Percentiles rank a stretch among this genome's conserved stretches.
Conservation (phyloP, 352 stramenopile species). For the Elongisporangium undulatum region DNA sequence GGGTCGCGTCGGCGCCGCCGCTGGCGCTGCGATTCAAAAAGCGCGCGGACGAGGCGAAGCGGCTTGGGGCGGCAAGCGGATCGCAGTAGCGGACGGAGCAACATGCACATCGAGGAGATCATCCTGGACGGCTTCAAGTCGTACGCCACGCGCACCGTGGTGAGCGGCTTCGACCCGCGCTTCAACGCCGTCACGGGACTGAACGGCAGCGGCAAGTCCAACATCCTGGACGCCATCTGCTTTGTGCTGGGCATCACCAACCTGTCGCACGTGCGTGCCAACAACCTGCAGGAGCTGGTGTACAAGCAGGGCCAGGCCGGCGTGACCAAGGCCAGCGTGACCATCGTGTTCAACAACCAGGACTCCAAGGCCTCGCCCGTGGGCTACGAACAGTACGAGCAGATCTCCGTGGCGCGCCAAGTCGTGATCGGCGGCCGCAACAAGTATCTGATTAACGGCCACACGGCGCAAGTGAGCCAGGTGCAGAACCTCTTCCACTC, state of each 20-base stretch:
- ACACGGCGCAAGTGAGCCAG: conserved; percentile 95
- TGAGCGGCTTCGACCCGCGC: conserved; percentile 97
- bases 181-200: conserved; percentile 99
- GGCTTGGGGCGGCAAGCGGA: background rate
- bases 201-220: conserved; percentile 99
- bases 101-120: conserved; percentile 99
- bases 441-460: conserved; percentile 99
- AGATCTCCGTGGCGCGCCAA: conserved; percentile 98
- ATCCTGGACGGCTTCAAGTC: conserved; percentile 99
- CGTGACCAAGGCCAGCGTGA: conserved; percentile 98
- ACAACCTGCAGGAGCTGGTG: conserved; percentile 98
- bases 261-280: conserved; percentile 96
- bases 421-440: conserved; percentile 98
- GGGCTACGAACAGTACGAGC: conserved; percentile 97
- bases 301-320: conserved; percentile 99
- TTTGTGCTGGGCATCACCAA: conserved; percentile 99
- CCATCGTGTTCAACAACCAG: conserved; percentile 99
- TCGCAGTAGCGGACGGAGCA: background rate
- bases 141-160: conserved; percentile 98
- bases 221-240: conserved; percentile 99
- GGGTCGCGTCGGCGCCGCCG: background rate
- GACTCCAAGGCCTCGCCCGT: conserved; percentile 91
- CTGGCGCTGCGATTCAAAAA: background rate
- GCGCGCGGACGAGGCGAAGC: conserved; percentile 1
- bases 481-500: conserved; percentile 99